Evolutionary conservation across 1,284 basidiomycete genomes (phyloP), one percentile per base, ranked within the genome.

Genomic region (Apiotrichum brassicae): DNA sequence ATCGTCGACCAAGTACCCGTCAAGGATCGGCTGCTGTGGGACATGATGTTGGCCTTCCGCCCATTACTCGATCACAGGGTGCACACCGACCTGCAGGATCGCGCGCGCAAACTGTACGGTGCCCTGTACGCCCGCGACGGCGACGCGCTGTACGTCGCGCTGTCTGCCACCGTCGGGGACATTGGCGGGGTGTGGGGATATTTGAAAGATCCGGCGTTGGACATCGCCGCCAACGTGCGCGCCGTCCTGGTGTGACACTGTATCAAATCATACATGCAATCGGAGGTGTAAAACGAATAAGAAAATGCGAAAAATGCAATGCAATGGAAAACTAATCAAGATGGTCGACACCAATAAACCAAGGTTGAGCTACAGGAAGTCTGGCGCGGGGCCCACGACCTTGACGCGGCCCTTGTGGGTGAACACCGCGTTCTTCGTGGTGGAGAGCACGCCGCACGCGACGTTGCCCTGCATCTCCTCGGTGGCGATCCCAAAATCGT

Each of bases 121-220:
- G 79, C 79, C 18, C 75, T 89, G 33, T 77, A 73, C 22, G 67
- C 63, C 54, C 76, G 80, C 16, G 87, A 93, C 60, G 78, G 77
- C 35, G 91, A 94, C 71, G 80, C 82, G 1, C 82, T 92, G 5
- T 94, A 90, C 90, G 66, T 92, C 33, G 82, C 78, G 8, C 72
- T 94, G 46, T 72, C 68, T 24, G 80, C 79, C 9, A 86, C 84
- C 0, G 9, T 18, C 11, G 43, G 51, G 6, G 23, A 68, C n/a
- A 28, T 60, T 34, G 40, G 49, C 16, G 58, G 54, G 1, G 48
- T 61, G 20, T 66, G 68, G 62, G 53, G 34, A 4, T 66, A 66
- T 43, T 51, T 71, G 16, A 46, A 37, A 19, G 62, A 66, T 20
- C 48, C 49, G 19, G 49, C 42, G 25, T 34, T 66, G 51, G 60